These are phyloP conservation scores for Solanum paucissectum DNA, from an alignment of 257 asterid species.

Conservation along the genomic window DNA sequence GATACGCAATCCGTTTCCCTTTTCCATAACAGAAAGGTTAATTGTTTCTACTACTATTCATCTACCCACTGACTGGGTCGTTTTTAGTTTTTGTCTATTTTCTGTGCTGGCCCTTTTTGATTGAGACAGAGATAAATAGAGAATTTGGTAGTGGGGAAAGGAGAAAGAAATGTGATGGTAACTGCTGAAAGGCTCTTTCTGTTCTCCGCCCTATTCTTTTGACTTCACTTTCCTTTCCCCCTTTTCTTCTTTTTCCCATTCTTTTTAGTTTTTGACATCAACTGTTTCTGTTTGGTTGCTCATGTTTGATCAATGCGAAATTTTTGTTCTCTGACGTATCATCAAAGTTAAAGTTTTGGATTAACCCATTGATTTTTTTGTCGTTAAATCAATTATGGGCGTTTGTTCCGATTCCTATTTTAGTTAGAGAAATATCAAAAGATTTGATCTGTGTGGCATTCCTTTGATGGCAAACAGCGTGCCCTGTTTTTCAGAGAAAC, in stretches of 20 bases:
- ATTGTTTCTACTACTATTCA: background rate
- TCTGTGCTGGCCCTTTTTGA: background rate
- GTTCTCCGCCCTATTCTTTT: background rate
- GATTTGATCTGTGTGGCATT: background rate
- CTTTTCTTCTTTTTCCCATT: background rate
- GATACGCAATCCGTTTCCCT: background rate
- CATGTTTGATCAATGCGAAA: background rate
- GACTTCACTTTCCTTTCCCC: background rate
- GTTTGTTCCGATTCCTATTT: background rate
- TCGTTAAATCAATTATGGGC: background rate
- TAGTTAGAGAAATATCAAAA: background rate
- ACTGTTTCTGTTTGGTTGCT: background rate
- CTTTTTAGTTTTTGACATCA: background rate
- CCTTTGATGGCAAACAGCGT: background rate
- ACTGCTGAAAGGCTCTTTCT: background rate
- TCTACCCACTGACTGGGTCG: background rate
- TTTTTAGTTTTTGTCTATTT: background rate
- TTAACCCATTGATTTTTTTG: background rate
- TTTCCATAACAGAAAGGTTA: background rate
- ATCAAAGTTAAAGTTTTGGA: background rate
- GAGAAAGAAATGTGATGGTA: background rate
- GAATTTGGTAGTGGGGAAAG: background rate
- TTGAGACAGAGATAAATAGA: background rate
- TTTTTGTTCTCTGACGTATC: background rate
- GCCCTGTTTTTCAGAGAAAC: slow-evolving; percentile 16